Percentiles rank a stretch among this genome's conserved stretches.
These are phyloP conservation scores for Santalum album DNA, from an alignment of 164 flowering plant genomes.

Conservation along the genomic window DNA sequence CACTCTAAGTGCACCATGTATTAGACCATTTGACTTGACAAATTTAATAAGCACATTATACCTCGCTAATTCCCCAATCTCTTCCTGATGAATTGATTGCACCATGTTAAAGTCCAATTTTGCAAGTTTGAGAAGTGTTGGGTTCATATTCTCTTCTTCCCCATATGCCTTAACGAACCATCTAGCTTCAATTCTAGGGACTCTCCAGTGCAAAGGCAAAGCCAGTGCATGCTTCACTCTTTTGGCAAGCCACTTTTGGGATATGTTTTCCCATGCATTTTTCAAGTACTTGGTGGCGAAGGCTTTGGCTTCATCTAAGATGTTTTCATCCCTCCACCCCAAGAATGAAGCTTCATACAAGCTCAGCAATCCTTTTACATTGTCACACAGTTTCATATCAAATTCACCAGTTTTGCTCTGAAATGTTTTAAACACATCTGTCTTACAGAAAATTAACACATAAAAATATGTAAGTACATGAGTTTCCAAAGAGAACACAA, in stretches of 20 bases:
- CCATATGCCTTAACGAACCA: constrained; percentile 14
- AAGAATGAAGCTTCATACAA: constrained; percentile 29
- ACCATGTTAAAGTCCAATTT: constrained; percentile 22
- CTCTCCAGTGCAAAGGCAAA: constrained; percentile 21
- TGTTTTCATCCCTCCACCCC: not conserved
- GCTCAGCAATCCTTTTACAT: constrained; percentile 19
- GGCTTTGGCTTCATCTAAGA: constrained; percentile 9
- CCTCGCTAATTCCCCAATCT: constrained; percentile 20
- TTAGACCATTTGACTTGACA: too few species aligned
- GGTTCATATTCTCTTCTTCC: not conserved
- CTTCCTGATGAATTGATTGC: constrained; percentile 18
- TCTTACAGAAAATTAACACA: too few species aligned
- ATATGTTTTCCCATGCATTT: constrained; percentile 5
- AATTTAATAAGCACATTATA: too few species aligned
- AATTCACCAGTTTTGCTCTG: constrained; percentile 11
- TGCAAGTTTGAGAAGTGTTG: constrained; percentile 17
- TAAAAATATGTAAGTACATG: too few species aligned
- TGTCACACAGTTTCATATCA: constrained; percentile 10
- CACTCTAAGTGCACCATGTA: too few species aligned
- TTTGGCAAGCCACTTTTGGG: not conserved
- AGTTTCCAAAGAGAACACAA: too few species aligned
- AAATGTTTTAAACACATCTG: constrained; percentile 22
- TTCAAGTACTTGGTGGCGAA: constrained; percentile 16
- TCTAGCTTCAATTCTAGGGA: constrained; percentile 24
- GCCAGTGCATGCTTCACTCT: constrained; percentile 12